These are phyloP conservation scores for Fusarium hainanense DNA, from an alignment of 2,329 filamentous ascomycete species.

Conservation along the genomic window DNA sequence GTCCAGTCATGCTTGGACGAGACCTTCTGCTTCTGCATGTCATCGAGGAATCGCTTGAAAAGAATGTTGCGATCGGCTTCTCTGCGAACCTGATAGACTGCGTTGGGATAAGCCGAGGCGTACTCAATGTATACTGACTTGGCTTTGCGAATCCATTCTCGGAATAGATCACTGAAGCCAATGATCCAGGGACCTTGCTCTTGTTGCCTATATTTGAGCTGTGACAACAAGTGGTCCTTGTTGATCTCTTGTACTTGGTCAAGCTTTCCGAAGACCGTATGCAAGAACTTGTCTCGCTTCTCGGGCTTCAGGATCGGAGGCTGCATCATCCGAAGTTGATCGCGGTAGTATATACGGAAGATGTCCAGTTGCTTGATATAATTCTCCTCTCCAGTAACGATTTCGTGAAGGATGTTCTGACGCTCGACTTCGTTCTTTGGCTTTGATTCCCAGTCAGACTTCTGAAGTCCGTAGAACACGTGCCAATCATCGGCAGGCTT, in stretches of 20 bases:
- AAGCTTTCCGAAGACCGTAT: slow-evolving; percentile 88
- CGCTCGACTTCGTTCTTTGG: slow-evolving; percentile 89
- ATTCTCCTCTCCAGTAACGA: slow-evolving; percentile 90
- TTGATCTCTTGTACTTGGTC: slow-evolving; percentile 91
- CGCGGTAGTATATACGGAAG: slow-evolving; percentile 84
- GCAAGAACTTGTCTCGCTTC: slow-evolving; percentile 81
- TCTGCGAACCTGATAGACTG: slow-evolving; percentile 83
- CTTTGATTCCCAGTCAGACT: slow-evolving; percentile 76
- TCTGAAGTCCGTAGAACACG: slow-evolving; percentile 85
- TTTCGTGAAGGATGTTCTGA: slow-evolving; percentile 95
- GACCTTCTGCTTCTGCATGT: slow-evolving; percentile 79
- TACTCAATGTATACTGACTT: slow-evolving; percentile 91
- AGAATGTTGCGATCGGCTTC: slow-evolving; percentile 86
- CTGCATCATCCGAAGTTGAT: slow-evolving; percentile 77
- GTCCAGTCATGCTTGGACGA: slow-evolving; percentile 92
- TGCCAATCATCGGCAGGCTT: slow-evolving; percentile 83
- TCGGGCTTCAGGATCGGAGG: slow-evolving; percentile 85
- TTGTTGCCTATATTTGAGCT: slow-evolving; percentile 95
- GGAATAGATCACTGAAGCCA: slow-evolving; percentile 96
- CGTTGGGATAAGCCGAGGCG: slow-evolving; percentile 85
- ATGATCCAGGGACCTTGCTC: slow-evolving; percentile 95
- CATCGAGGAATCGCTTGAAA: slow-evolving; percentile 87
- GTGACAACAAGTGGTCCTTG: slow-evolving; percentile 89
- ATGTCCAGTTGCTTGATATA: slow-evolving; percentile 93
- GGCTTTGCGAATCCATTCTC: slow-evolving; percentile 98